A percentile compares a stretch with the other conserved stretches of the same genome.
These are phyloP conservation scores for Areca catechu DNA, from an alignment of 176 grass and related monocot species.

Conservation along the genomic window DNA sequence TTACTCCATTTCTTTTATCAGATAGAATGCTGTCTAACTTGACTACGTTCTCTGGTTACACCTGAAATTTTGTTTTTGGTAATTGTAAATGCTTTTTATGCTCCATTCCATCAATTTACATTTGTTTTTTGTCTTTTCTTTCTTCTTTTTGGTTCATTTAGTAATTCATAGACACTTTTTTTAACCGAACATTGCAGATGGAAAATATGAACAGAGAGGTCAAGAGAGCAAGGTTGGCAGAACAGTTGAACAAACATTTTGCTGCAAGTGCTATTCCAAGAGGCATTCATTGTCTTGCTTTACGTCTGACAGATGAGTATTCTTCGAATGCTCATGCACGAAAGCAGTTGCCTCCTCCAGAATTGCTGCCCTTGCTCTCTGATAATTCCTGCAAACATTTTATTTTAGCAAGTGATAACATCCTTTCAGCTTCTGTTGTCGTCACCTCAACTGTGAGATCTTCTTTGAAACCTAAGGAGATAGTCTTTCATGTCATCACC, in stretches of 20 bases:
- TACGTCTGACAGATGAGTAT: constrained; percentile 92
- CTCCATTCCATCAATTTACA: too few relatives aligned
- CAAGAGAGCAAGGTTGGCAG: constrained; percentile 67
- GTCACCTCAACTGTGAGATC: constrained; percentile 64
- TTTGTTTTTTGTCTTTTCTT: too few relatives aligned
- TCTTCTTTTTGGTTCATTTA: too few relatives aligned
- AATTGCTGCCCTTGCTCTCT: constrained; percentile 74
- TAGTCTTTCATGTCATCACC: constrained; percentile 90
- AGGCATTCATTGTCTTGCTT: constrained; percentile 84
- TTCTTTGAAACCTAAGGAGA: constrained; percentile 52
- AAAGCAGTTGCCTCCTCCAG: constrained; percentile 87
- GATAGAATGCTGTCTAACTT: too few relatives aligned
- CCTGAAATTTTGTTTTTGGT: too few relatives aligned
- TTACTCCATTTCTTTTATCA: too few relatives aligned
- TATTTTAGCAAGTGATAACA: constrained; percentile 85
- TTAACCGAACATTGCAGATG: constrained; percentile 45
- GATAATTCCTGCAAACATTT: constrained; percentile 82
- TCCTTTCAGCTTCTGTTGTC: constrained; percentile 88
- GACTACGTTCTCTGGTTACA: too few relatives aligned
- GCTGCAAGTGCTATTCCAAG: constrained; percentile 86
- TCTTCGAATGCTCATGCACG: constrained; percentile 94
- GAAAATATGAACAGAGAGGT: constrained; percentile 86
- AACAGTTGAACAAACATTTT: constrained; percentile 83
- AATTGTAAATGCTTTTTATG: too few relatives aligned
- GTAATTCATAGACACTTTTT: background rate